phyloP scores from a whole-genome alignment of 2,329 filamentous ascomycete genomes.

The Trichoderma gracile region DNA sequence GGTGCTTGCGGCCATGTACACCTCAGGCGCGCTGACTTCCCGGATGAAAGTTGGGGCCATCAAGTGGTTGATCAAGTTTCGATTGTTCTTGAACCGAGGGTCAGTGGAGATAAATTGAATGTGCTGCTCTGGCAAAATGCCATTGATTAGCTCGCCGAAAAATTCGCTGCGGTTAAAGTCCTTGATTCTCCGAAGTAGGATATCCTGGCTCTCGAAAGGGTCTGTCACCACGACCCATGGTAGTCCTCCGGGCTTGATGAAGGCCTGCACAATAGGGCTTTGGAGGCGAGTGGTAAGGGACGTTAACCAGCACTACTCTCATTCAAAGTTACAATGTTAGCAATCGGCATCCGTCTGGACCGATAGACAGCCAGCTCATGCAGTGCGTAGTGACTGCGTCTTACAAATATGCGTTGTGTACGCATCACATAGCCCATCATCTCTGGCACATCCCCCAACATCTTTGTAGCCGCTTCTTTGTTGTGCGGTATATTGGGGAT shows the following conservation, averaged over 20 bases:
- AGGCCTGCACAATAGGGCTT: slow-evolving; percentile 19
- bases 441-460: slow-evolving; percentile 18
- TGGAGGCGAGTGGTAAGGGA: slow-evolving; percentile 12
- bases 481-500: slow-evolving; percentile 14
- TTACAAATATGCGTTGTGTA: slow-evolving; percentile 19
- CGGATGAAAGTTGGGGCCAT: slow-evolving; percentile 16
- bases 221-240: slow-evolving; percentile 17
- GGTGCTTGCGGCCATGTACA: slow-evolving; percentile 14
- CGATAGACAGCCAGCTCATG: not conserved
- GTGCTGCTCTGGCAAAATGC: slow-evolving; percentile 13
- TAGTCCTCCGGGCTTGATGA: slow-evolving; percentile 5
- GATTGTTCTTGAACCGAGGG: slow-evolving; percentile 13
- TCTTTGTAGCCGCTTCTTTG: slow-evolving; percentile 12
- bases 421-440: slow-evolving; percentile 19
- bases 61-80: slow-evolving; percentile 19
- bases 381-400: not conserved
- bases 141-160: slow-evolving; percentile 2
- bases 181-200: slow-evolving; percentile 20
- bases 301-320: slow-evolving; percentile 12
- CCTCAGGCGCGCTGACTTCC: slow-evolving; percentile 14
- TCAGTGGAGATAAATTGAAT: slow-evolving; percentile 16
- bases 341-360: slow-evolving; percentile 1
- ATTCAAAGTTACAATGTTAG: slow-evolving; percentile 1
- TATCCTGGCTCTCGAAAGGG: slow-evolving; percentile 18
- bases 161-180: slow-evolving; percentile 15